Evolutionary conservation across 192 early-diverging fungal species (phyloP).

Genomic region (Polychytrium aggregatum): DNA sequence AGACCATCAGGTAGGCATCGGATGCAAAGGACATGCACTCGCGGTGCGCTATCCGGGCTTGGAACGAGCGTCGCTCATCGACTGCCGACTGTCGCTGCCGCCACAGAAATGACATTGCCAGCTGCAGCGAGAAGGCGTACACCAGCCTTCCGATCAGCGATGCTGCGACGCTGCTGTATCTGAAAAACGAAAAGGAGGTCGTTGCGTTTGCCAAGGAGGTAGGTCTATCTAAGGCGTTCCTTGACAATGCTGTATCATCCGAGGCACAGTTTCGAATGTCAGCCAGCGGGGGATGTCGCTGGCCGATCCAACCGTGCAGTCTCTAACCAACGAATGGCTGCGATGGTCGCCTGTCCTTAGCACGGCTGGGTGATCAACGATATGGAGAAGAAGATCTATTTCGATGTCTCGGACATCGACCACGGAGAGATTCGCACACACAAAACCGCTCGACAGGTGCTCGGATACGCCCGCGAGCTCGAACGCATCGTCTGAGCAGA

Average conservation of each 20-base stretch:
- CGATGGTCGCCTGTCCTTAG: conserved; percentile 14
- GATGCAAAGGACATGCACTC: too few species aligned
- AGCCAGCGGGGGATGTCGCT: not conserved
- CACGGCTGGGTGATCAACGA: conserved; percentile 74
- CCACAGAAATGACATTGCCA: conserved; percentile 82
- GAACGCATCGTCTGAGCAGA: conserved; percentile 83
- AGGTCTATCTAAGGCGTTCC: not conserved
- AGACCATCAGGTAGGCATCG: conserved; percentile 67
- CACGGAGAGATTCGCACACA: conserved; percentile 65
- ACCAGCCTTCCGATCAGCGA: conserved; percentile 68
- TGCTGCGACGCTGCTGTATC: conserved; percentile 86
- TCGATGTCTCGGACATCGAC: conserved; percentile 36
- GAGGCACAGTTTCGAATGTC: not conserved
- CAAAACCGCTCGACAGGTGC: conserved; percentile 70
- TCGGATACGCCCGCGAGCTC: conserved; percentile 86
- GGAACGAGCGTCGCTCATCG: too few species aligned
- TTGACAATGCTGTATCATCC: not conserved
- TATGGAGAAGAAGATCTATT: conserved; percentile 72
- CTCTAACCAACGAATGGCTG: not conserved
- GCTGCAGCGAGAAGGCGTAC: conserved; percentile 94
- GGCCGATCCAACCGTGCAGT: not conserved
- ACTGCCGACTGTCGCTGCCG: too few species aligned
- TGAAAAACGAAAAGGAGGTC: conserved; percentile 70
- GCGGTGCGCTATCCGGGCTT: too few species aligned
- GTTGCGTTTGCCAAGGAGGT: conserved; percentile 77